Evolutionary conservation across 2,329 filamentous ascomycete genomes (phyloP).

Genomic region (Alternaria sp.): DNA sequence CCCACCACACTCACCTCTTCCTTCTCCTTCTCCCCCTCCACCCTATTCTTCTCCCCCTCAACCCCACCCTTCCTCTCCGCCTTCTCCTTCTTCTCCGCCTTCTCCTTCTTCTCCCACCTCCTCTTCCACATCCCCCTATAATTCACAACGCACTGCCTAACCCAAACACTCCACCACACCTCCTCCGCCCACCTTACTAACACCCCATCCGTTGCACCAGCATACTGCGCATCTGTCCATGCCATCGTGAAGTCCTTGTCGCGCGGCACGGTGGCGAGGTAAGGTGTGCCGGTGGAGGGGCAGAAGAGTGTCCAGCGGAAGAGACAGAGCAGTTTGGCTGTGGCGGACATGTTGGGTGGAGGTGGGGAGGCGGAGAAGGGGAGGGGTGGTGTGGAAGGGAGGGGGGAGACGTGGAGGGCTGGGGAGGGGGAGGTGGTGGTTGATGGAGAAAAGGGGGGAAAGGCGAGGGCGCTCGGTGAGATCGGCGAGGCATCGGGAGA

Average conservation of each 20-base stretch:
- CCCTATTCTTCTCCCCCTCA: too few species aligned
- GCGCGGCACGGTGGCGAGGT: slow-evolving; percentile 18
- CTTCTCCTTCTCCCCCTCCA: too few species aligned
- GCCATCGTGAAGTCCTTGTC: slow-evolving; percentile 29
- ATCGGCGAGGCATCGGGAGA: slow-evolving; percentile 15
- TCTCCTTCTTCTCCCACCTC: slow-evolving; percentile 23
- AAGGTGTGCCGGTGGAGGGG: slow-evolving; percentile 12
- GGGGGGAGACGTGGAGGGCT: background rate
- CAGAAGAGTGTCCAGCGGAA: slow-evolving; percentile 37
- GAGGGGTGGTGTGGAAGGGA: slow-evolving; percentile 17
- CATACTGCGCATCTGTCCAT: slow-evolving; percentile 23
- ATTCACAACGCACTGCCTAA: slow-evolving; percentile 28
- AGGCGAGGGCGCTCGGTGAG: slow-evolving; percentile 13
- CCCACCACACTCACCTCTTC: background rate
- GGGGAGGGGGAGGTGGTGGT: background rate
- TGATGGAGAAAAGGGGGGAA: slow-evolving; percentile 1
- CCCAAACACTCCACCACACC: slow-evolving; percentile 36
- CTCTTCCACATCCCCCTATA: slow-evolving; percentile 32
- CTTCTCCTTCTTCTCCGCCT: slow-evolving; percentile 26
- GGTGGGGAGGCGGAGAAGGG: slow-evolving; percentile 20
- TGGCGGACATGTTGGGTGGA: slow-evolving; percentile 23
- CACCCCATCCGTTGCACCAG: slow-evolving; percentile 16
- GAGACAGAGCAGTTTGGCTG: slow-evolving; percentile 32
- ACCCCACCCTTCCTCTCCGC: slow-evolving; percentile 16
- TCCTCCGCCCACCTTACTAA: slow-evolving; percentile 24